A percentile compares a stretch with the other conserved stretches of the same genome.
Conservation (phyloP, 768 basidiomycete species). For the Neoboletus subvelutipes region DNA sequence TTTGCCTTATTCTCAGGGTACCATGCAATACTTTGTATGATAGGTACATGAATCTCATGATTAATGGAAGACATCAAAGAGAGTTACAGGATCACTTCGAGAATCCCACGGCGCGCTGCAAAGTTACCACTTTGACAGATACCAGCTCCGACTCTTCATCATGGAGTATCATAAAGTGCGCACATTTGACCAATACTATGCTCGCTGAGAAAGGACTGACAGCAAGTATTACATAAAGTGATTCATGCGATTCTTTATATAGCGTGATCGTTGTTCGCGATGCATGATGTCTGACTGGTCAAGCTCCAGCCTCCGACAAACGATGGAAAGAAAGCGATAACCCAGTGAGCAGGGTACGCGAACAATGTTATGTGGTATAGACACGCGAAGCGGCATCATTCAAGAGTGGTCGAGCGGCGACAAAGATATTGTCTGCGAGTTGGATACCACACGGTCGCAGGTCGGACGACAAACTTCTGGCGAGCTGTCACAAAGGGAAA, state of each 20-base stretch:
- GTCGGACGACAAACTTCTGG: no score
- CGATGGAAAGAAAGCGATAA: not conserved
- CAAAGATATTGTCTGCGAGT: no score
- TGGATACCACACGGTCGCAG: no score
- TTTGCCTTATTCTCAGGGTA: constrained; percentile 24
- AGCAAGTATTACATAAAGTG: not conserved
- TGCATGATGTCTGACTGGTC: not conserved
- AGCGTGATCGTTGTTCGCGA: no score
- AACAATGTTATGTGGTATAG: no score
- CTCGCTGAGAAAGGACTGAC: not conserved
- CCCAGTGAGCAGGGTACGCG: not conserved
- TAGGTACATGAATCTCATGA: constrained; percentile 9
- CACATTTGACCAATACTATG: not conserved
- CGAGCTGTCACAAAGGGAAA: no score
- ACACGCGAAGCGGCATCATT: no score
- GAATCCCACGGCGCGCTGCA: no score
- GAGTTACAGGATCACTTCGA: not conserved
- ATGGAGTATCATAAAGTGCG: not conserved
- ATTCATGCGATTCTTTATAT: not conserved
- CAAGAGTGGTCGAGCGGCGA: no score
- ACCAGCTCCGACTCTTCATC: no score
- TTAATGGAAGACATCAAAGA: not conserved
- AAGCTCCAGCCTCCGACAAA: not conserved
- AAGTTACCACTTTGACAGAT: not conserved
- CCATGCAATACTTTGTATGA: constrained; percentile 42